A percentile compares a stretch with the other conserved stretches of the same genome.
phyloP scores from a whole-genome alignment of 352 stramenopile genomes.

The Peronospora farinosa region DNA sequence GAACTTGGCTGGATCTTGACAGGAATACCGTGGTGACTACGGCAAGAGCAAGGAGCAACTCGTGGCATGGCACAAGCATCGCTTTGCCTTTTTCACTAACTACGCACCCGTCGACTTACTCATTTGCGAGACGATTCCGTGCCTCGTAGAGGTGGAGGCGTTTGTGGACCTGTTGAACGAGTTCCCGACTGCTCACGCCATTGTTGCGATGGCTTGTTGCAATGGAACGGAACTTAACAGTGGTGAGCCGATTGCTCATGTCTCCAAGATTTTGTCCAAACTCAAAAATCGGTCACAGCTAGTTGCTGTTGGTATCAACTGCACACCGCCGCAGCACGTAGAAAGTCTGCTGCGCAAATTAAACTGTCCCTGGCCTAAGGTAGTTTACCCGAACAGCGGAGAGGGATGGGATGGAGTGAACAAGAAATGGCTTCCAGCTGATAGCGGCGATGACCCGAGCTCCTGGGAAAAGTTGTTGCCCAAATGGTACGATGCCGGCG shows the following conservation, averaged over 20 bases:
- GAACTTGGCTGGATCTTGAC: conserved; percentile 2
- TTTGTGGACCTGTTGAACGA: conserved; percentile 76
- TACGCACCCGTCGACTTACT: conserved; percentile 58
- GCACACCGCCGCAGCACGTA: conserved; percentile 68
- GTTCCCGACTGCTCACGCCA: conserved; percentile 41
- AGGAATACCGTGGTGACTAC: conserved; percentile 86
- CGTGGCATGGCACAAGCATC: conserved; percentile 67
- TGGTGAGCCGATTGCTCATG: conserved; percentile 42
- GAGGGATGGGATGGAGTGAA: conserved; percentile 71
- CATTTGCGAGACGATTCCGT: conserved; percentile 84
- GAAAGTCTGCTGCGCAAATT: conserved; percentile 50
- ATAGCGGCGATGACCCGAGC: conserved; percentile 27
- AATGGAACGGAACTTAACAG: conserved; percentile 64
- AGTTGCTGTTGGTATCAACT: conserved; percentile 81
- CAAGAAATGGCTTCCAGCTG: conserved; percentile 65
- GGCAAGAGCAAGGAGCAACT: conserved; percentile 57
- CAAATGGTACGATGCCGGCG: conserved; percentile 66
- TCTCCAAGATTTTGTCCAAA: conserved; percentile 39
- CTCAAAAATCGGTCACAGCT: conserved; percentile 54
- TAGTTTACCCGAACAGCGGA: conserved; percentile 83
- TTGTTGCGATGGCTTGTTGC: conserved; percentile 60
- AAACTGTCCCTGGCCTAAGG: conserved; percentile 42
- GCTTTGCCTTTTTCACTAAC: conserved; percentile 60
- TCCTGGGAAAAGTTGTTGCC: conserved; percentile 53
- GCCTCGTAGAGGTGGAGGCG: conserved; percentile 70